Evolutionary conservation across 2,329 filamentous ascomycete genomes (phyloP), one percentile per base, ranked within the genome.

Genomic region (Trichoderma afroharzianum): DNA sequence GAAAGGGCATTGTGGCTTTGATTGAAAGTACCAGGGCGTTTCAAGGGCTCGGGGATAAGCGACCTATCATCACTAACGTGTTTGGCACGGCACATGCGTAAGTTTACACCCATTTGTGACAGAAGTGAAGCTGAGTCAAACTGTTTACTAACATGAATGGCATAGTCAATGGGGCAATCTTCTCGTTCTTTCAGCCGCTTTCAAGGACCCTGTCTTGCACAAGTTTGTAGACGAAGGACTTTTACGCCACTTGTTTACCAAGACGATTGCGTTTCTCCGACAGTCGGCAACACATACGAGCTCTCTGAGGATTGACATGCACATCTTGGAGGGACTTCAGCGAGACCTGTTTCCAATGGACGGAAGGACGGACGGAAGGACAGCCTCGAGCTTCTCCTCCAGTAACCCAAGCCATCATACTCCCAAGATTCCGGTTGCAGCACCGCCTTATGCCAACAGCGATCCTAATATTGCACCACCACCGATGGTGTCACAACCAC

Each of bases 21-120:
- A 90, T 97, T 68, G 86, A 92, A 78, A 98, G 95, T 79, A 98
- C 95, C 0, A 88, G 90, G 69, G 93, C 94, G 1, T 97, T 98
- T 78, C 86, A 92, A 74, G 85, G 85, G 2, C 85, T 93, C 30
- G 84, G 88, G 18, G 81, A 83, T n/a, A 82, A 88, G 73, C 88
- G 94, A 33, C 89, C 93, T 9, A 91, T 98, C 66, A 91, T 98
- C 70, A 98, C 95, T n/a, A 98, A 98, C 77, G 91, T 97, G 28
- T 97, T 97, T 81, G 95, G 95, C 67, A 98, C 95, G 21, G 92
- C 94, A 73, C 95, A 98, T 85, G 95, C 95, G 93, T 97, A 92
- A 89, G 93, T 90, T 33, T 26, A 15, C 7, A 66, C 14, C 43
- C 2, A 47, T 33, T 24, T 36, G 15, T 61, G 69, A 21, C 14